Evolutionary conservation across 129 eudicot species (phyloP), one percentile per base, ranked within the genome.

Genomic region (Ambrosia artemisiifolia): DNA sequence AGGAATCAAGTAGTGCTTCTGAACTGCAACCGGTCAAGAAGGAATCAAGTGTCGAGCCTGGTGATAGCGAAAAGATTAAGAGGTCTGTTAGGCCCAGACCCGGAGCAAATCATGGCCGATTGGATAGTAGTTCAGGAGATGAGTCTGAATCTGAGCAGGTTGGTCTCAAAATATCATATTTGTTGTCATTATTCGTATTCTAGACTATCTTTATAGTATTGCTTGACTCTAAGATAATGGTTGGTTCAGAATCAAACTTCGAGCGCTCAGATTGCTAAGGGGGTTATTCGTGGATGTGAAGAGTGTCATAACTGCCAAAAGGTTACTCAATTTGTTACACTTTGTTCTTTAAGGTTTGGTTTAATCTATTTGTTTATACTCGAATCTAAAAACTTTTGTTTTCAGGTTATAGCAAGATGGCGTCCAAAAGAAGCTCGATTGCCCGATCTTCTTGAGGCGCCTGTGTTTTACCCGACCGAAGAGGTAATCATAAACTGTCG

Each of bases 261-360:
- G 46, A 85, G 80, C 70, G 63, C 71, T 16, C 65, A 42, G 33
- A 89, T 95, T 9, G 86, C 97, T 14, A 86, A 85, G 75, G 99
- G 97, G 78, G 99, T 95, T 65, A 72, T 95, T 65, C 99, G 94
- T 64, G 99, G 99, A 55, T 95, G 99, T 75, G 82, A 80, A 79
- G 82, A 67, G 33, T 88, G 99, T 84, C 64, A 72, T 10, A 88
- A 81, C 82, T 95, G 99, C 83, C 97, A 88, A 78, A 95, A 91
- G 99, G 99, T 95, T 51, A 28, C 61, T 67, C 67, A 36, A 18
- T n/a, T n/a, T n/a, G n/a, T n/a, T n/a, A n/a, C n/a, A n/a, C n/a
- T n/a, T n/a, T n/a, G n/a, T n/a, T n/a, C n/a, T n/a, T n/a, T n/a
- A n/a, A n/a, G n/a, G n/a, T n/a, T n/a, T n/a, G n/a, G n/a, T n/a